phyloP scores from a whole-genome alignment of 305 asterid genomes.

The Rubia tinctorum region DNA sequence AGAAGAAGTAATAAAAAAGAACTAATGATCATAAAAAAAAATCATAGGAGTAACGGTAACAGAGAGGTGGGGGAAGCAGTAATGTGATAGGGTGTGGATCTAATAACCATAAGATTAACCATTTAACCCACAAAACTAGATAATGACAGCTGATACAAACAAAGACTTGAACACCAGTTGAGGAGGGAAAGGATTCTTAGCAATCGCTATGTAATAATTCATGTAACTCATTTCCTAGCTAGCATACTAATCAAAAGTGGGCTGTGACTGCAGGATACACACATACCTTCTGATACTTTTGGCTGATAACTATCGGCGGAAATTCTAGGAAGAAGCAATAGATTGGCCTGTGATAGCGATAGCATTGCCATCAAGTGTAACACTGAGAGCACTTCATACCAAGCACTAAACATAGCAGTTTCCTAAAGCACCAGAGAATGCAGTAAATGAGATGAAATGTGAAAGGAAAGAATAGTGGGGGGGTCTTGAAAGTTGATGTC shows the following conservation, averaged over 20 bases:
- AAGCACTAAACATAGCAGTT: constrained; percentile 79
- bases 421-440: constrained; percentile 49
- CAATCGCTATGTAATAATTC: background rate
- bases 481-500: constrained; percentile 21
- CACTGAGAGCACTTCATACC: constrained; percentile 91
- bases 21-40: background rate
- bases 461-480: constrained; percentile 19
- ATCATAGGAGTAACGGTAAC: background rate
- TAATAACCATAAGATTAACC: background rate
- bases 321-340: constrained; percentile 90
- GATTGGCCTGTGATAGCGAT: constrained; percentile 85
- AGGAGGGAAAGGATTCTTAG: background rate
- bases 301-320: constrained; percentile 84
- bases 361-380: constrained; percentile 97
- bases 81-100: background rate
- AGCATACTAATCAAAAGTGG: background rate
- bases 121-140: background rate
- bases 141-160: background rate
- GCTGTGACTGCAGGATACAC: background rate
- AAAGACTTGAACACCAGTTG: background rate
- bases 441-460: constrained; percentile 20
- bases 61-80: background rate
- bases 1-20: background rate
- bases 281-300: constrained; percentile 95
- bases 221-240: background rate